Evolutionary conservation across 2,329 filamentous ascomycete genomes (phyloP).

Genomic region (Salinomyces thailandicus): DNA sequence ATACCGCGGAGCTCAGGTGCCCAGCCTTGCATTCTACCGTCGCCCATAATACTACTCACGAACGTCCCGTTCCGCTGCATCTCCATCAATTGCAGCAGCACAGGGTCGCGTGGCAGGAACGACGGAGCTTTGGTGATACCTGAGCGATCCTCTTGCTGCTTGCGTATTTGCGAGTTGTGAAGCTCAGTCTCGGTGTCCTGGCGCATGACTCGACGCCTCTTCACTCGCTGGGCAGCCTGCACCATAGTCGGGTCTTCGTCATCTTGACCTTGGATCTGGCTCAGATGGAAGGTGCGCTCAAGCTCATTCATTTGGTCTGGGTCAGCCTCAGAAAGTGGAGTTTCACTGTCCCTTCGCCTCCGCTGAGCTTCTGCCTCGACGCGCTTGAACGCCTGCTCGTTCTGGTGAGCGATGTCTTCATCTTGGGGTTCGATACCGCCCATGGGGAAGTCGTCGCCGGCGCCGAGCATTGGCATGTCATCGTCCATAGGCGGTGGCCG

Average conservation of each 20-base stretch:
- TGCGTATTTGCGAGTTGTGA: constrained; percentile 65
- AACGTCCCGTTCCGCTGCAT: constrained; percentile 89
- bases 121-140: constrained; percentile 74
- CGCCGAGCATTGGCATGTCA: constrained; percentile 16
- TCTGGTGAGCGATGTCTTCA: constrained; percentile 32
- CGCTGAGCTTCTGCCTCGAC: constrained; percentile 35
- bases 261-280: constrained; percentile 31
- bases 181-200: constrained; percentile 75
- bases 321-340: constrained; percentile 41
- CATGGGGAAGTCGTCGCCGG: constrained; percentile 32
- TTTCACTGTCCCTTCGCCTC: constrained; percentile 32
- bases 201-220: constrained; percentile 70
- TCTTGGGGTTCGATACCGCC: constrained; percentile 32
- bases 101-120: constrained; percentile 78
- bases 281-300: constrained; percentile 46
- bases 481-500: constrained; percentile 11
- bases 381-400: constrained; percentile 21
- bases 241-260: constrained; percentile 42
- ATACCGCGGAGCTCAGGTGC: constrained; percentile 88
- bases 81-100: constrained; percentile 76
- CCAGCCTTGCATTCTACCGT: constrained; percentile 64
- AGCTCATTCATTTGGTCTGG: constrained; percentile 42
- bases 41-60: constrained; percentile 74
- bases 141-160: constrained; percentile 74
- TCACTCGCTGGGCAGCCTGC: constrained; percentile 52